These are phyloP conservation scores for Phascolomyces articulosus DNA, from an alignment of 371 early-diverging fungal species.

Conservation along the genomic window DNA sequence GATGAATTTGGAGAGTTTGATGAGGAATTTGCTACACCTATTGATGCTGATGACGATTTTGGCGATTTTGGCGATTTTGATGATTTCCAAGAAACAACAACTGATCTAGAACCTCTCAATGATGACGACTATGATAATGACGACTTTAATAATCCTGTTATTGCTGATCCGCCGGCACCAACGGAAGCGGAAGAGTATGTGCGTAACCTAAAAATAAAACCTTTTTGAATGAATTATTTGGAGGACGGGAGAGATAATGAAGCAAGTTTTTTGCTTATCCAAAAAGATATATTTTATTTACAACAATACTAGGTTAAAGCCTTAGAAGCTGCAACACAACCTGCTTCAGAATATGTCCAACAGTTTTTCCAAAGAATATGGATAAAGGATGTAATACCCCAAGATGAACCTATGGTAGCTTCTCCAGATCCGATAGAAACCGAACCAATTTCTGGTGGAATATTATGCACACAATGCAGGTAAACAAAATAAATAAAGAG, in stretches of 20 bases:
- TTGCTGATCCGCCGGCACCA: constrained; percentile 15
- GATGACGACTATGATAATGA: not conserved
- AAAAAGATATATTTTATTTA: not conserved
- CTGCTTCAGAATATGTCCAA: constrained; percentile 7
- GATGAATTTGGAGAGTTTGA: constrained; percentile 38
- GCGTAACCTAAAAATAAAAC: constrained; percentile 9
- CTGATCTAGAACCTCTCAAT: constrained; percentile 4
- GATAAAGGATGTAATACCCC: not conserved
- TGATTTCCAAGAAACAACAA: constrained; percentile 6
- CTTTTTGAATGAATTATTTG: not conserved
- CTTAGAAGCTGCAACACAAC: constrained; percentile 5
- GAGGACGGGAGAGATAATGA: not conserved
- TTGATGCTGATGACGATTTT: constrained; percentile 26
- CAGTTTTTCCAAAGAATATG: constrained; percentile 6
- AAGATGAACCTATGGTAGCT: not conserved
- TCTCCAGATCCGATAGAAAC: constrained; percentile 8
- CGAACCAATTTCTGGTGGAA: not conserved
- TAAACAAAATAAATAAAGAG: constrained; percentile 5
- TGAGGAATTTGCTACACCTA: constrained; percentile 4
- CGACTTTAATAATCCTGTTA: not conserved
- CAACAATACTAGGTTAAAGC: constrained; percentile 5
- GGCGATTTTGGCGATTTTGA: constrained; percentile 47
- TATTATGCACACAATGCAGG: constrained; percentile 34
- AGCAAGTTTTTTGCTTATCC: not conserved
- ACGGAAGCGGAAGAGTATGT: constrained; percentile 43